Percentiles rank a stretch among this genome's conserved stretches.
These are phyloP conservation scores for Opeltia flavorubescens DNA, from an alignment of 495 filamentous ascomycete genomes.

Conservation along the genomic window DNA sequence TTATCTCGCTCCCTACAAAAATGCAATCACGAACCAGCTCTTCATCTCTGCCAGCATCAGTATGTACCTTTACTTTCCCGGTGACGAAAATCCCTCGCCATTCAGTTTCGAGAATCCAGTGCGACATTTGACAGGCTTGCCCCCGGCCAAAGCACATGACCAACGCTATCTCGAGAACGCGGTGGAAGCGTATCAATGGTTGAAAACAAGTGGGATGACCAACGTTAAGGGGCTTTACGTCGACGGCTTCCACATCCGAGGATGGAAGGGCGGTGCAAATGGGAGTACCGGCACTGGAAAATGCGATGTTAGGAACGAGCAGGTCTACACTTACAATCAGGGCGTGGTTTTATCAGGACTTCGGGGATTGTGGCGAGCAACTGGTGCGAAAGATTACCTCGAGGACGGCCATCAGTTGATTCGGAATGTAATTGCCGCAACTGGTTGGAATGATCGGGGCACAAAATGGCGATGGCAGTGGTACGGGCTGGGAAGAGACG, in stretches of 20 bases:
- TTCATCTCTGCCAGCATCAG: conserved; percentile 69
- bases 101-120: conserved; percentile 27
- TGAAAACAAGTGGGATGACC: conserved; percentile 66
- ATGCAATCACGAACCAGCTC: conserved; percentile 92
- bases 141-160: conserved; percentile 37
- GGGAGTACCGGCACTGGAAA: conserved; percentile 35
- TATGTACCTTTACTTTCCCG: conserved; percentile 89
- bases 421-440: conserved; percentile 56
- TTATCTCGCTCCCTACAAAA: conserved; percentile 74
- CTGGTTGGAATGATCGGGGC: conserved; percentile 45
- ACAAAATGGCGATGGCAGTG: conserved; percentile 31
- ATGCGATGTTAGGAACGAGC: conserved; percentile 71
- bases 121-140: conserved; percentile 3
- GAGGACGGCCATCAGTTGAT: conserved; percentile 66
- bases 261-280: conserved; percentile 37
- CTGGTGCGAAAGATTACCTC: conserved; percentile 51
- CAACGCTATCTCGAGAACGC: conserved; percentile 55
- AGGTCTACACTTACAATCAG: conserved; percentile 95
- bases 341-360: conserved; percentile 82
- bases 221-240: conserved; percentile 64
- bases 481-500: conserved; percentile 61
- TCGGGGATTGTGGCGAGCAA: conserved; percentile 63
- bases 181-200: conserved; percentile 68
- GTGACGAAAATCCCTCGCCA: conserved; percentile 57
- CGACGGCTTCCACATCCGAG: conserved; percentile 83